phyloP scores from a whole-genome alignment of 2,329 filamentous ascomycete genomes.

The Colletotrichum scovillei region DNA sequence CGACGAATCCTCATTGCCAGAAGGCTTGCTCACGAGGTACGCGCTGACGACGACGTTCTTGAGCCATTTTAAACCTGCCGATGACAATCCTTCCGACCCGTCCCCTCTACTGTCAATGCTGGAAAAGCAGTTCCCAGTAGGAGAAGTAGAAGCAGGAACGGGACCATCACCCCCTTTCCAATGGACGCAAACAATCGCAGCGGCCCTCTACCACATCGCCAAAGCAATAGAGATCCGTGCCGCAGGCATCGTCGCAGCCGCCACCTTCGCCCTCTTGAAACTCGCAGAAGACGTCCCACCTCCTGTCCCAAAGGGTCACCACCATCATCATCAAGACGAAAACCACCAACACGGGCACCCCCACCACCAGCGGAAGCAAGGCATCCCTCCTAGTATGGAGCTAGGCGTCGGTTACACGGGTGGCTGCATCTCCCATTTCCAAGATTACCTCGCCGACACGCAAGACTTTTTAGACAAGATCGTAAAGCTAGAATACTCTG shows the following conservation, averaged over 20 bases:
- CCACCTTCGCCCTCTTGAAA: slow-evolving; percentile 75
- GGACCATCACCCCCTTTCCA: slow-evolving; percentile 53
- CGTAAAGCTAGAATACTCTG: slow-evolving; percentile 52
- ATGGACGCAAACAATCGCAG: slow-evolving; percentile 72
- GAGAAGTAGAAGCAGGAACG: neutral
- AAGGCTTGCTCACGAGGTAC: slow-evolving; percentile 66
- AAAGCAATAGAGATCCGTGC: slow-evolving; percentile 78
- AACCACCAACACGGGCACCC: neutral
- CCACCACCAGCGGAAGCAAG: slow-evolving; percentile 29
- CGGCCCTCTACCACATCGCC: slow-evolving; percentile 73
- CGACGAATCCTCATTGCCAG: slow-evolving; percentile 61
- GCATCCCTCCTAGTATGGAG: slow-evolving; percentile 52
- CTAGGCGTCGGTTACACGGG: slow-evolving; percentile 84
- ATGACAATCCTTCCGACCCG: slow-evolving; percentile 40
- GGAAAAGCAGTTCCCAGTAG: slow-evolving; percentile 63
- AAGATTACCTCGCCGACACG: slow-evolving; percentile 77
- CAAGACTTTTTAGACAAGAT: slow-evolving; percentile 74
- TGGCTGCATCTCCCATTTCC: slow-evolving; percentile 83
- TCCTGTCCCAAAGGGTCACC: slow-evolving; percentile 33
- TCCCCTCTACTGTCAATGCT: slow-evolving; percentile 58
- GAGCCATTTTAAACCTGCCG: slow-evolving; percentile 72
- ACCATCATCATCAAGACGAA: neutral
- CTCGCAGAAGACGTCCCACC: slow-evolving; percentile 74
- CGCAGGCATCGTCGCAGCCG: slow-evolving; percentile 79
- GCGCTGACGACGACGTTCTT: slow-evolving; percentile 79